Conservation (phyloP, 305 asterid genomes). For the Fraxinus angustifolia region DNA sequence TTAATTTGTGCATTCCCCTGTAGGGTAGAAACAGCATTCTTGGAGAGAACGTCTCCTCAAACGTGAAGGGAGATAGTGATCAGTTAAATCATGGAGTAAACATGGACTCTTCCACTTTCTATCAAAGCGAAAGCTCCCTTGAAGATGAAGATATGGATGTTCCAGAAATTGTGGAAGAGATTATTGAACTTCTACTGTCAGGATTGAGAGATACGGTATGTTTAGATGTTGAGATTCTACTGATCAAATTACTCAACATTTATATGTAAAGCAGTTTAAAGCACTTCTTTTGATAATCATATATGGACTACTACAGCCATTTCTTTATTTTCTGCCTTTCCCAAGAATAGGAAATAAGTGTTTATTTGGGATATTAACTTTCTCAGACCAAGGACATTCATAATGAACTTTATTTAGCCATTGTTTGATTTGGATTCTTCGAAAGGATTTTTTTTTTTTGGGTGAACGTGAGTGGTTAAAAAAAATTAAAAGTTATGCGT, state of each 20-base stretch:
- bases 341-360: neutral
- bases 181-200: slow-evolving; percentile 68
- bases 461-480: neutral
- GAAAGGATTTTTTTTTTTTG: neutral
- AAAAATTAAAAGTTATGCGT: neutral
- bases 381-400: neutral
- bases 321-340: neutral
- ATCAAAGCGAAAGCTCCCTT: slow-evolving; percentile 43
- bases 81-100: slow-evolving; percentile 31
- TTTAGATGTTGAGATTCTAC: slow-evolving; percentile 35
- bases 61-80: slow-evolving; percentile 32
- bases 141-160: slow-evolving; percentile 90
- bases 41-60: slow-evolving; percentile 48
- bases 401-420: slow-evolving; percentile 14
- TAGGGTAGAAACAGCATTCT: slow-evolving; percentile 67
- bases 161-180: slow-evolving; percentile 86
- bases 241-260: slow-evolving; percentile 21
- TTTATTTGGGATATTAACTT: slow-evolving; percentile 2
- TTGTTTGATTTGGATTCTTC: neutral
- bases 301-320: slow-evolving; percentile 6
- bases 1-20: slow-evolving; percentile 26
- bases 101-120: slow-evolving; percentile 28
- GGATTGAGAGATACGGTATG: slow-evolving; percentile 92
- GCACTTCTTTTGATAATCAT: slow-evolving; percentile 15
- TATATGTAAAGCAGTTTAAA: slow-evolving; percentile 20